A percentile compares a stretch with the other conserved stretches of the same genome.
Evolutionary conservation across 2,329 filamentous ascomycete species (phyloP).

Genomic region (Colletotrichum endophyticum): DNA sequence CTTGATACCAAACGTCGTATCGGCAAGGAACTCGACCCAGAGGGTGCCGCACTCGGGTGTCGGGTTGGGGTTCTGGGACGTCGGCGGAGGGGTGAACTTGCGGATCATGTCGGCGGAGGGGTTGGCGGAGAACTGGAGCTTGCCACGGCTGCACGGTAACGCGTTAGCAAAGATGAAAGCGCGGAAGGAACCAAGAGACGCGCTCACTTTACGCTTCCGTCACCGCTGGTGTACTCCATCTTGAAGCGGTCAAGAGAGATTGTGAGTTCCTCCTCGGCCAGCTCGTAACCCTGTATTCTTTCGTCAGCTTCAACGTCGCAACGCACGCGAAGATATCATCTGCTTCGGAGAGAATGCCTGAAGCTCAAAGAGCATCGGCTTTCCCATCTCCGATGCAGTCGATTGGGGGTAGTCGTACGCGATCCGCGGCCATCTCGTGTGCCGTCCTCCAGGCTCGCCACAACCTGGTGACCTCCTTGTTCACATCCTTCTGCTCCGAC

Average conservation of each 20-base stretch:
- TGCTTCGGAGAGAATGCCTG: too few relatives aligned
- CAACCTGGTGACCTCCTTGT: conserved; percentile 67
- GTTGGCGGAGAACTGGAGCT: conserved; percentile 86
- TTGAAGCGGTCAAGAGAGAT: conserved; percentile 86
- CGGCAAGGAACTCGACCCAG: conserved; percentile 90
- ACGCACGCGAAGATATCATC: not conserved
- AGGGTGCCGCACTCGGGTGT: conserved; percentile 81
- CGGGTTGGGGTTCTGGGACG: conserved; percentile 71
- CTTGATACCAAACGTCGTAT: conserved; percentile 83
- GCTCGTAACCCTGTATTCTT: conserved; percentile 81
- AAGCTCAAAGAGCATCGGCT: not conserved
- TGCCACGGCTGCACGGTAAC: conserved; percentile 67
- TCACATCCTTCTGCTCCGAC: conserved; percentile 52
- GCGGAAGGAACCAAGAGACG: not conserved
- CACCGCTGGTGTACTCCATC: conserved; percentile 70
- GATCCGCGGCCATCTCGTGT: conserved; percentile 92
- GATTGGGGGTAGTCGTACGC: conserved; percentile 63
- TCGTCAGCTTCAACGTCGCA: conserved; percentile 19
- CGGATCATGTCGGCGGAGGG: conserved; percentile 84
- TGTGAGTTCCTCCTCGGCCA: conserved; percentile 87
- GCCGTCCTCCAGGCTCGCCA: conserved; percentile 95
- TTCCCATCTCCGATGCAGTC: not conserved
- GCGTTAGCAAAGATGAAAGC: not conserved
- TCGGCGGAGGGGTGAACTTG: conserved; percentile 79
- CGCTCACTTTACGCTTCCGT: conserved; percentile 78